A percentile compares a stretch with the other conserved stretches of the same genome.
phyloP scores from a whole-genome alignment of 2,329 filamentous ascomycete genomes.

The Colletotrichum sp. region DNA sequence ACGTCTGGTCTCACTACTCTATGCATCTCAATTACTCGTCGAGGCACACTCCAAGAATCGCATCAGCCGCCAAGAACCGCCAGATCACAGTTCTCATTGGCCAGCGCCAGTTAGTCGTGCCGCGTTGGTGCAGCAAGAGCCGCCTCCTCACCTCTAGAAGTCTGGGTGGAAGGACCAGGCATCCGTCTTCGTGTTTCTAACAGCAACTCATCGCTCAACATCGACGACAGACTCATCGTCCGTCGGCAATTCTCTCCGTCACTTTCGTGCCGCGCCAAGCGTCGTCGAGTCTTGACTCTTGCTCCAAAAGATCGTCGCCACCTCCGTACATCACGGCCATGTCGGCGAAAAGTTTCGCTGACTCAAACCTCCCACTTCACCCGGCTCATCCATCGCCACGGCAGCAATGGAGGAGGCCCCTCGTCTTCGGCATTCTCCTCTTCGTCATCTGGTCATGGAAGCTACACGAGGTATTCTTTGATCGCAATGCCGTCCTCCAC shows the following conservation, averaged over 20 bases:
- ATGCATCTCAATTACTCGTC: background rate
- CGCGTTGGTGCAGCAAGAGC: background rate
- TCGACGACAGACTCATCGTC: background rate
- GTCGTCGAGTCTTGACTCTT: background rate
- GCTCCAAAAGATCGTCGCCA: background rate
- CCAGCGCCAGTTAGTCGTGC: background rate
- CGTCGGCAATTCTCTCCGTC: background rate
- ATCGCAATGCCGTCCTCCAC: background rate
- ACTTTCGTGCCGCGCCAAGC: background rate
- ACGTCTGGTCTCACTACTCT: background rate
- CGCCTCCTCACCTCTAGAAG: background rate
- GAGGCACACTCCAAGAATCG: background rate
- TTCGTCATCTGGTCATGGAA: conserved; percentile 6
- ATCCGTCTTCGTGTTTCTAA: background rate
- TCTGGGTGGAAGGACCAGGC: background rate
- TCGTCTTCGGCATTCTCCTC: background rate
- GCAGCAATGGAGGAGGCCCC: background rate
- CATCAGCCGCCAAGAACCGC: background rate
- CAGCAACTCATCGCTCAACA: background rate
- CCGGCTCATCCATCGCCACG: background rate
- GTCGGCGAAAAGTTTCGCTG: conserved; percentile 15
- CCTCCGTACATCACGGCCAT: background rate
- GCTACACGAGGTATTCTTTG: background rate
- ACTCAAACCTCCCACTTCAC: background rate
- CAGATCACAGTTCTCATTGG: background rate